Conservation (phyloP, 148 eudicot species). For the Cornus kousa region DNA sequence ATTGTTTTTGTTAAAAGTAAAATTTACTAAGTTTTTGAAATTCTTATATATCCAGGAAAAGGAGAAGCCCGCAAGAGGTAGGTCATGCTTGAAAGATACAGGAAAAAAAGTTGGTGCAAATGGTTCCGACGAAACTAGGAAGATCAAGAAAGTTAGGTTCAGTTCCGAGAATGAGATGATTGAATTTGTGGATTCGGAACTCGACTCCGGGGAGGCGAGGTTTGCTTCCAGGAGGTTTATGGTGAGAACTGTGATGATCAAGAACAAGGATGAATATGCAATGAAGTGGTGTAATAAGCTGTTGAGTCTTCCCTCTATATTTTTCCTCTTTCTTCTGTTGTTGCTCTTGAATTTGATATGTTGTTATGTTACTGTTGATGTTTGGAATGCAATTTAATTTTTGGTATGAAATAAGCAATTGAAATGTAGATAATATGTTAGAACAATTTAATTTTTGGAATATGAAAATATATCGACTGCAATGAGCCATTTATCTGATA, state of each 20-base stretch:
- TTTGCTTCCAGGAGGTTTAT: conserved; percentile 34
- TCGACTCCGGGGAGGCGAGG: conserved; percentile 30
- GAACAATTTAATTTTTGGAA: too few relatives aligned
- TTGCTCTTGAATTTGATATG: too few relatives aligned
- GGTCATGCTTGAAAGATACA: conserved; percentile 39
- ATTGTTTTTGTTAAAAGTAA: neutral
- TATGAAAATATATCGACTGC: too few relatives aligned
- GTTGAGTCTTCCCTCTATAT: too few relatives aligned
- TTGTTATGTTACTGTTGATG: too few relatives aligned
- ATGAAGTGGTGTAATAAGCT: too few relatives aligned
- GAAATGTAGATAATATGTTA: too few relatives aligned
- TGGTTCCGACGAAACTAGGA: conserved; percentile 27
- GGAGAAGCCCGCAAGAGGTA: conserved; percentile 18
- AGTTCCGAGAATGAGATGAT: conserved; percentile 59
- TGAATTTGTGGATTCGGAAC: conserved; percentile 32
- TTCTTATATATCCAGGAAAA: conserved; percentile 17
- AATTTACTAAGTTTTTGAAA: neutral
- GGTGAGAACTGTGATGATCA: neutral
- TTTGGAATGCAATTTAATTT: too few relatives aligned
- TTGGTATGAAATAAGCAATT: too few relatives aligned
- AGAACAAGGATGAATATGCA: neutral
- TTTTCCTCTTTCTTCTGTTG: too few relatives aligned
- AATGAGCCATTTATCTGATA: too few relatives aligned
- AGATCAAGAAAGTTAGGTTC: conserved; percentile 64
- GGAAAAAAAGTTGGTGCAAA: conserved; percentile 22